Evolutionary conservation across 768 basidiomycete species (phyloP).

Genomic region (Lactarius hatsudake): DNA sequence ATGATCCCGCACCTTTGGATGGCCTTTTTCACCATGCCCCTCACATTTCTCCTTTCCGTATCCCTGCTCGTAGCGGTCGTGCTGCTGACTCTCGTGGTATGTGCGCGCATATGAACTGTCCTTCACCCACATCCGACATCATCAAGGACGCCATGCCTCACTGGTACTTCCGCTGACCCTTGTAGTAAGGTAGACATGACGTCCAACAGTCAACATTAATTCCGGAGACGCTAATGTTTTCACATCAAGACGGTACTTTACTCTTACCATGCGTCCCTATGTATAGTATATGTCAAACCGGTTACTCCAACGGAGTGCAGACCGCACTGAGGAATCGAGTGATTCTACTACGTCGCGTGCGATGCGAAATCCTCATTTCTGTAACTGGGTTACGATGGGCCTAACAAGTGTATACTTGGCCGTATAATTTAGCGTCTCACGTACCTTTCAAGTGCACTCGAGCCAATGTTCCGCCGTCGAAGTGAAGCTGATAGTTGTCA

Average conservation of each 20-base stretch:
- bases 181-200: not conserved
- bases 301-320: not conserved
- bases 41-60: not conserved
- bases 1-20: slow-evolving; percentile 9
- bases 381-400: not conserved
- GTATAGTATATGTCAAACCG: not conserved
- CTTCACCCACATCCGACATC: slow-evolving; percentile 1
- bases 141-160: not conserved
- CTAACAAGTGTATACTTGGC: not conserved
- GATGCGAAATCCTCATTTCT: not conserved
- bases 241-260: not conserved
- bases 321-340: not conserved
- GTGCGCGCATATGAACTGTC: not conserved
- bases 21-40: not conserved
- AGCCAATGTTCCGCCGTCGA: not conserved
- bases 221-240: not conserved
- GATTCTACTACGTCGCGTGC: not conserved
- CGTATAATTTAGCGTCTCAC: too few species aligned
- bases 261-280: not conserved
- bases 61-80: not conserved
- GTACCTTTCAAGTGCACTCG: not conserved
- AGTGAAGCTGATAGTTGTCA: not conserved
- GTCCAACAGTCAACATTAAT: not conserved
- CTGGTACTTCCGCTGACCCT: not conserved
- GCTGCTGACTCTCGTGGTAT: not conserved